phyloP scores from a whole-genome alignment of 176 grass and related monocot species.

The Carex parvula region DNA sequence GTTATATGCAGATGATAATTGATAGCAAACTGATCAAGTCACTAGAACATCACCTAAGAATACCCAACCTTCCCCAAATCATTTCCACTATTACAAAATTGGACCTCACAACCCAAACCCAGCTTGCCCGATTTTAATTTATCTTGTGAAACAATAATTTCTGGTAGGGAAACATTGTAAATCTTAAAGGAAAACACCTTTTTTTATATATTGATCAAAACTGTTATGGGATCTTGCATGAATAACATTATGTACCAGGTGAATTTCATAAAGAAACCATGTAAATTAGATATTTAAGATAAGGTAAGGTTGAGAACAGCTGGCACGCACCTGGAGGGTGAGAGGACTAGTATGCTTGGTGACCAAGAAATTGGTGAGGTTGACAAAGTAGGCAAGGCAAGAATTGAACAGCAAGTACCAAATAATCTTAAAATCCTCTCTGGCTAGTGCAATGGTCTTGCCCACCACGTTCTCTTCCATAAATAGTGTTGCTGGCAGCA shows the following conservation, averaged over 20 bases:
- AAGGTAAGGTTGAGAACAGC: neutral
- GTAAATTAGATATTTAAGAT: neutral
- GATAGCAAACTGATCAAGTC: neutral
- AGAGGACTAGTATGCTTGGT: constrained; percentile 56
- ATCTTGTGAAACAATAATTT: neutral
- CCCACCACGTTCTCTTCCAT: constrained; percentile 58
- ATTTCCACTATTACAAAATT: neutral
- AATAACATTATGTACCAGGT: neutral
- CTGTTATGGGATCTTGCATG: neutral
- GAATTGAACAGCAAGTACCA: constrained; percentile 57
- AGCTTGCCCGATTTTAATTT: neutral
- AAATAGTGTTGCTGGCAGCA: constrained; percentile 49
- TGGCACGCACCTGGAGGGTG: constrained; percentile 36
- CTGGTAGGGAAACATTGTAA: neutral
- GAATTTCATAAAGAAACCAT: neutral
- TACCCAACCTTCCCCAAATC: neutral
- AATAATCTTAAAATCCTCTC: constrained; percentile 49
- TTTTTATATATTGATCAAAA: neutral
- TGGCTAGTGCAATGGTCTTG: constrained; percentile 34
- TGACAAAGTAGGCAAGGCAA: constrained; percentile 51
- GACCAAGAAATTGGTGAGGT: constrained; percentile 64
- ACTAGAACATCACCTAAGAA: neutral
- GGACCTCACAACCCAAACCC: neutral
- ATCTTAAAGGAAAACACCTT: no score
- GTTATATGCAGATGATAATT: neutral